phyloP scores from a whole-genome alignment of 192 early-diverging fungal species.

The Backusella australiensis region DNA sequence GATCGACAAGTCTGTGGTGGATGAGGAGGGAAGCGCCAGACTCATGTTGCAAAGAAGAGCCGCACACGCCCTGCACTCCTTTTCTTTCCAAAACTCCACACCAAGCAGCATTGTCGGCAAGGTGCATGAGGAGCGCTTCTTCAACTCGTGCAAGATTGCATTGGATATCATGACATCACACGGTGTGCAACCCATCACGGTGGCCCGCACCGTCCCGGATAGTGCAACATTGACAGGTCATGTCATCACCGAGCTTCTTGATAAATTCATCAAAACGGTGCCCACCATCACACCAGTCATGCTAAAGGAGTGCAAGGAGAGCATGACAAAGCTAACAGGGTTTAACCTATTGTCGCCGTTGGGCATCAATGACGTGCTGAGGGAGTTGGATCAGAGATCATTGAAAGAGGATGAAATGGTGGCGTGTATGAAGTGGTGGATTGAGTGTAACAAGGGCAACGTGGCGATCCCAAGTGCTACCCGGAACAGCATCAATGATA shows the following conservation, averaged over 20 bases:
- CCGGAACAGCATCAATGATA: neutral
- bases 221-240: neutral
- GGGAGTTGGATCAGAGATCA: constrained; percentile 58
- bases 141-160: constrained; percentile 40
- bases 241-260: constrained; percentile 55
- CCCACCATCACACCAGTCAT: constrained; percentile 58
- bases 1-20: constrained; percentile 38
- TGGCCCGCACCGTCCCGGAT: constrained; percentile 42
- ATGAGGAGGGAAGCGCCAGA: constrained; percentile 35
- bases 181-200: constrained; percentile 54
- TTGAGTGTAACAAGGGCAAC: constrained; percentile 41
- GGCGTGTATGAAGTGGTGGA: constrained; percentile 77
- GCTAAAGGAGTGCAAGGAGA: constrained; percentile 50
- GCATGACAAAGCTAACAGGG: constrained; percentile 50
- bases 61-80: constrained; percentile 61
- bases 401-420: constrained; percentile 59
- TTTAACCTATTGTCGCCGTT: constrained; percentile 48
- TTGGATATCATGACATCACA: constrained; percentile 64
- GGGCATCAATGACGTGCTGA: constrained; percentile 60
- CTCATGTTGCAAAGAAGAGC: constrained; percentile 62
- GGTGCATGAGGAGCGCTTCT: constrained; percentile 59
- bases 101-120: constrained; percentile 64
- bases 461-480: constrained; percentile 29
- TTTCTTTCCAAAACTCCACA: constrained; percentile 70
- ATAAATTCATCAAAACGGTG: constrained; percentile 63